phyloP scores from a whole-genome alignment of 768 basidiomycete genomes.

The Lentinula lateritia region DNA sequence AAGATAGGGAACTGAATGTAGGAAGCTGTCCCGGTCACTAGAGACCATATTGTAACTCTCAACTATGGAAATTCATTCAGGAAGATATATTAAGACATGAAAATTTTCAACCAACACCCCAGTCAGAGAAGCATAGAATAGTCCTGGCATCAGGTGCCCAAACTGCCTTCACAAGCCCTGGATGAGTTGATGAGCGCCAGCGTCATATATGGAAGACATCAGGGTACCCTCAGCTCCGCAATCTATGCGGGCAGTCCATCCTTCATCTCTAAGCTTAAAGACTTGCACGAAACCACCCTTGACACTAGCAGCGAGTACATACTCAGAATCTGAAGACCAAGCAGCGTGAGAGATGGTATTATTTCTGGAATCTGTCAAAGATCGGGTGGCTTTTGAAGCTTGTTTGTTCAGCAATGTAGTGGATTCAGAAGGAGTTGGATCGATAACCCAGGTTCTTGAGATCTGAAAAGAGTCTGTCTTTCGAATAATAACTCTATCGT shows the following conservation, averaged over 20 bases:
- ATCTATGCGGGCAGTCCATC: conserved; percentile 74
- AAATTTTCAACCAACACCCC: conserved; percentile 64
- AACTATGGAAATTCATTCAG: conserved; percentile 42
- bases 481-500: conserved; percentile 77
- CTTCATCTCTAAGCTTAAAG: conserved; percentile 74
- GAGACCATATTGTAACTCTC: conserved; percentile 81
- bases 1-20: conserved; percentile 85
- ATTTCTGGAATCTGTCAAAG: conserved; percentile 20
- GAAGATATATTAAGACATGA: background rate
- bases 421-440: conserved; percentile 48
- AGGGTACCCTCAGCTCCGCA: conserved; percentile 64
- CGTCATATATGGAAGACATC: background rate
- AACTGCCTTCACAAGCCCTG: conserved; percentile 76
- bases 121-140: conserved; percentile 86
- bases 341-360: conserved; percentile 65
- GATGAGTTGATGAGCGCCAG: background rate
- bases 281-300: conserved; percentile 68
- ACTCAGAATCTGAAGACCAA: conserved; percentile 89
- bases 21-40: conserved; percentile 66
- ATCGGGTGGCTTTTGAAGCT: conserved; percentile 23
- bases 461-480: conserved; percentile 83
- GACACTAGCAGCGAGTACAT: conserved; percentile 76
- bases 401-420: conserved; percentile 32
- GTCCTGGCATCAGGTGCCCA: conserved; percentile 87
- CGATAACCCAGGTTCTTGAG: conserved; percentile 71